A percentile compares a stretch with the other conserved stretches of the same genome.
phyloP scores from a whole-genome alignment of 495 filamentous ascomycete species.

The Tuber magnatum region DNA sequence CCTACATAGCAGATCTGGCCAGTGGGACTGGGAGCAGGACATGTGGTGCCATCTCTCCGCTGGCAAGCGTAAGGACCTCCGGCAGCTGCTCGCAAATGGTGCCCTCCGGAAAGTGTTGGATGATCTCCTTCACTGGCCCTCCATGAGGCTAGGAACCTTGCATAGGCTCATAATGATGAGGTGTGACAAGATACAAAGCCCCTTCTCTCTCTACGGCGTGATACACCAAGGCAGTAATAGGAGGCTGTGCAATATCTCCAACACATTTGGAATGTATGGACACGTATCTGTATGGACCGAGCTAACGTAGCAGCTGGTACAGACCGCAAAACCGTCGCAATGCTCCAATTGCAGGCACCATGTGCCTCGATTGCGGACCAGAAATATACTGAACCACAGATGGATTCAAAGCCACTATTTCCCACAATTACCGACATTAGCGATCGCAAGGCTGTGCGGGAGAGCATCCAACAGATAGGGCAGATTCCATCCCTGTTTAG shows the following conservation, averaged over 20 bases:
- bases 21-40: conserved; percentile 4
- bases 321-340: background rate
- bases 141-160: conserved; percentile 13
- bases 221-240: background rate
- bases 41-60: conserved; percentile 22
- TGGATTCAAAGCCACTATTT: background rate
- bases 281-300: conserved; percentile 8
- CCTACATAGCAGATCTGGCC: conserved; percentile 7
- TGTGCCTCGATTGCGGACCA: background rate
- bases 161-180: conserved; percentile 18
- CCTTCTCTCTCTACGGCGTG: background rate
- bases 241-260: conserved; percentile 24
- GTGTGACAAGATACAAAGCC: background rate
- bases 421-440: background rate
- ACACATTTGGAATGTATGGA: conserved; percentile 12
- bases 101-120: conserved; percentile 12
- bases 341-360: conserved; percentile 7
- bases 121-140: conserved; percentile 10
- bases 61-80: conserved; percentile 14
- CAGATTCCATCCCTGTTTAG: conserved; percentile 10
- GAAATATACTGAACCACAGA: background rate
- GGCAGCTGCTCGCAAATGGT: conserved; percentile 9
- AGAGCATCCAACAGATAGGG: background rate
- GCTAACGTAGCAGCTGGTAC: background rate
- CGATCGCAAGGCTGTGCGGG: background rate